Base-by-base conservation (phyloP, 495 filamentous ascomycete genomes). In the Parmelia sp. region DNA sequence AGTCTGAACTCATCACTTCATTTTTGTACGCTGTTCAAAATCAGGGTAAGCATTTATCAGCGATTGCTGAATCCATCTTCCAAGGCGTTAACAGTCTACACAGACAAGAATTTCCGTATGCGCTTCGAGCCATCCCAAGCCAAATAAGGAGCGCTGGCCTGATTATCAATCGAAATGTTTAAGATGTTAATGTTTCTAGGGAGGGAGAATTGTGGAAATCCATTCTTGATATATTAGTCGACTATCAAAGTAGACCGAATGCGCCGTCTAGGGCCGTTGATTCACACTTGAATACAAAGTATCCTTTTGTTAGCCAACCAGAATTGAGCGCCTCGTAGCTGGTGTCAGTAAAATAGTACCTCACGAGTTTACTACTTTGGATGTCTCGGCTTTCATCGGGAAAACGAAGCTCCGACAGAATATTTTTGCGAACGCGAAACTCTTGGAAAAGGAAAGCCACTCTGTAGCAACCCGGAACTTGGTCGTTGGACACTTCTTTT, bases 1-100 rank as follows among this genome's bases (percentile, higher is more conserved):
- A 93, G 72, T 88, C 82, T 63, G 90, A 92, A 63, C 84, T 89
- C 44, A 86, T 92, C 39, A 86, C 89, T 27, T 87, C 88, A 62
- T 85, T 92, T 67, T 70, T 91, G 44, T 90, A 93, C 74, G 88
- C 86, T 65, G 83, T 89, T 39, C 80, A 83, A 64, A 80, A 78
- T 66, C 78, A 85, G 71, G 83, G 84, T 86, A 72, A 66, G 74
- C 68, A 31, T 40, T n/a, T 23, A 40, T 8, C 14, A 15, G 42
- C 25, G 14, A 12, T 35, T 45, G 6, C 1, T 1, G 51, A 42
- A 36, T 29, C 14, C 39, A 35, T 0, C 25, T 2, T 25, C 15
- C 47, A 44, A 35, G 25, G 19, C 21, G 44, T 56, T 65, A 29
- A 72, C 15, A 47, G 36, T 15, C 10, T 19, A 33, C 12, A 23